Conservation (phyloP, 352 stramenopile genomes). For the Pythium aquatile region DNA sequence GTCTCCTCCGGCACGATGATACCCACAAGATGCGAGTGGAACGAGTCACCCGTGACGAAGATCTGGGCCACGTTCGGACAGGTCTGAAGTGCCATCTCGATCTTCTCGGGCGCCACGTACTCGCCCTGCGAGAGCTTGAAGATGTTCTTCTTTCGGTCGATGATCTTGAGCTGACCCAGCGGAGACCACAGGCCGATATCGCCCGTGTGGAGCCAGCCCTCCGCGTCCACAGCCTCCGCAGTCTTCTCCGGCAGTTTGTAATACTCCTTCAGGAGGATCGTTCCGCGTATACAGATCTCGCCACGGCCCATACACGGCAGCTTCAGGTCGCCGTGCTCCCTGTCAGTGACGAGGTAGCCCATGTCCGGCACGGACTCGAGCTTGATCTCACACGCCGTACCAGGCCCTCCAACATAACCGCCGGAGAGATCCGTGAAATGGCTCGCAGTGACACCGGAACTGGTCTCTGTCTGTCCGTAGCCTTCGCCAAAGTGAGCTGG, state of each 20-base stretch:
- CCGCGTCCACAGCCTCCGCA: slow-evolving; percentile 85
- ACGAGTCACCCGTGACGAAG: slow-evolving; percentile 96
- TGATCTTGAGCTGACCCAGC: slow-evolving; percentile 88
- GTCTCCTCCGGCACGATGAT: slow-evolving; percentile 88
- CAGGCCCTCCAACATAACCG: slow-evolving; percentile 92
- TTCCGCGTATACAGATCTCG: slow-evolving; percentile 76
- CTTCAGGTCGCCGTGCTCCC: slow-evolving; percentile 40
- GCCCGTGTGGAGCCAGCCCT: slow-evolving; percentile 96
- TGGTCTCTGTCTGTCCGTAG: slow-evolving; percentile 97
- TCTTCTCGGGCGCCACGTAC: slow-evolving; percentile 97
- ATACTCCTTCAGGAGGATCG: slow-evolving; percentile 91
- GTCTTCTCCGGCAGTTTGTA: slow-evolving; percentile 95
- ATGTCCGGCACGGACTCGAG: slow-evolving; percentile 97
- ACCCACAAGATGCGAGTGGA: slow-evolving; percentile 93
- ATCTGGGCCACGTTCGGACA: slow-evolving; percentile 91
- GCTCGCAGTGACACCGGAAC: slow-evolving; percentile 71
- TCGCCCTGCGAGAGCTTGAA: slow-evolving; percentile 95
- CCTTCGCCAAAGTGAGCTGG: slow-evolving; percentile 88
- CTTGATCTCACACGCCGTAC: slow-evolving; percentile 87
- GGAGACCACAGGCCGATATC: slow-evolving; percentile 95
- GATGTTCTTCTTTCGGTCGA: slow-evolving; percentile 93
- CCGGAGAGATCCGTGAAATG: slow-evolving; percentile 40
- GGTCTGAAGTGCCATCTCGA: slow-evolving; percentile 93
- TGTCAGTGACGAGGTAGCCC: slow-evolving; percentile 90
- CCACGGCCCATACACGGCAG: slow-evolving; percentile 50